Base-by-base conservation (phyloP, 2,329 filamentous ascomycete species). In the Davidsoniella eucalypti region DNA sequence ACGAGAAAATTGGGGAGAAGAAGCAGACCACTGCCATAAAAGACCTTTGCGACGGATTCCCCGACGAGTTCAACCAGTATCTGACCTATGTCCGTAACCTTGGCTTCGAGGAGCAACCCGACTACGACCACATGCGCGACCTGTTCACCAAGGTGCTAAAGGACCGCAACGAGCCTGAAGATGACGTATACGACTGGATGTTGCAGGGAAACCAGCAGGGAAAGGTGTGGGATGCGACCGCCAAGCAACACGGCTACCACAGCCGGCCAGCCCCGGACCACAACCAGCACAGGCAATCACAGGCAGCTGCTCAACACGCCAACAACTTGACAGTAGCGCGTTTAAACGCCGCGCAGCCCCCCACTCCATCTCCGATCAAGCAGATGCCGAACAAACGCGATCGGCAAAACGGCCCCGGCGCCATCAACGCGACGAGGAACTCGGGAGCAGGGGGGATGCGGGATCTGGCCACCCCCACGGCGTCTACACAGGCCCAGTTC, bases 141-240 rank as follows among this genome's bases (percentile, higher is more conserved):
- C 79, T 98, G 51, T 94, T 98, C 70, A 95, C 90, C 1, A 86
- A 94, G 67, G 87, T 90, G 17, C 75, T 96, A 56, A 94, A 95
- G 76, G 90, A 87, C 64, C 84, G 84, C 2, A 88, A 88, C 51
- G 88, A 94, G 60, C 82, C 95, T 7, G 92, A 96, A 64, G 92
- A 98, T 66, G 92, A 92, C 61, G 90, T 96, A 65, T 98, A 96
- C 66, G 92, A 98, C 69, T 98, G 92, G 92, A 94, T 96, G 87
- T 95, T 92, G 87, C 71, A 80, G 79, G 65, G 73, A 76, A 61
- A 70, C 74, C 44, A 49, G 60, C 26, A 33, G 26, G 86, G 87
- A 68, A 92, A 94, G 68, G 87, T 87, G 55, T 94, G 86, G 86
- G 87, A 94, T 67, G 63, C 63, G 51, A 65, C 61, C 59, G 85